Evolutionary conservation across 257 asterid species (phyloP), one percentile per base, ranked within the genome.

Genomic region (Nemophila menziesii): DNA sequence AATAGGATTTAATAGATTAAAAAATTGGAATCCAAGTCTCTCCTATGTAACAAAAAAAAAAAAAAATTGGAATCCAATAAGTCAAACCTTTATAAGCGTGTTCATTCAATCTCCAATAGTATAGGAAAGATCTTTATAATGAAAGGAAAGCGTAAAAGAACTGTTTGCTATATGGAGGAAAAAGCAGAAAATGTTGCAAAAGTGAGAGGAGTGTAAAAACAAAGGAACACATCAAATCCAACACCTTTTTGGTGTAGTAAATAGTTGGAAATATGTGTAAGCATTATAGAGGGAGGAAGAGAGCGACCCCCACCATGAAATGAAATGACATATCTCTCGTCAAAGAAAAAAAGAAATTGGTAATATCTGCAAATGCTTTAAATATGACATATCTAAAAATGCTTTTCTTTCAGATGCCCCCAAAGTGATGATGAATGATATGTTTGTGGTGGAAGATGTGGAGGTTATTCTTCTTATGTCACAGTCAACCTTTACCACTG

Each of bases 191-290:
- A 56, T 70, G 72, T 56, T 26, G 55, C 21, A 38, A 57, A 75
- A 69, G 64, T 20, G 55, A 54, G 62, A 33, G 52, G 53, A 38
- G 43, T 57, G 63, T 63, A 57, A 55, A 71, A 71, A 77, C 69
- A 67, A 77, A 55, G 38, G 47, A 46, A 47, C 82, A 57, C 38
- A 63, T 82, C 83, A 72, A 72, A 68, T 82, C 86, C 50, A 46
- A 57, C 60, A 52, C 67, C 80, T 72, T 78, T 76, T 72, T 34
- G 65, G 16, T 9, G n/a, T 11, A 10, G 46, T 45, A 15, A 33
- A 40, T 40, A 43, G 36, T 22, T 43, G 48, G 59, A 38, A 59
- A 50, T 41, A 19, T 42, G 22, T 16, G 54, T 7, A 51, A 20
- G 11, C 36, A 8, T 26, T 45, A 39, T 45, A 12, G 38, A 20